Base-by-base conservation (phyloP, 2,329 filamentous ascomycete genomes). In the Penicillium sp. region DNA sequence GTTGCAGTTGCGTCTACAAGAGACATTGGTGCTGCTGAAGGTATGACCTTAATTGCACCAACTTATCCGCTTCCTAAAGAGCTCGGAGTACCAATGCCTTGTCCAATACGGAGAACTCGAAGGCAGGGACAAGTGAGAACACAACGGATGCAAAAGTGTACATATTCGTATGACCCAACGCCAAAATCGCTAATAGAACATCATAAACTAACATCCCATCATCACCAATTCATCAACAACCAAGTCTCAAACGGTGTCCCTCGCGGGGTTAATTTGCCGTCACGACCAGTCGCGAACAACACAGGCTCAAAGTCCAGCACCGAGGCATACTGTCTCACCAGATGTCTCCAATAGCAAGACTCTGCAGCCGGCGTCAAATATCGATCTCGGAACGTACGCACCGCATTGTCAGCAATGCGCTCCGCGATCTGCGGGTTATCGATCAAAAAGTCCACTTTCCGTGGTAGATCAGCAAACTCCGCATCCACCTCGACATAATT, bases 381-480 rank as follows among this genome's bases (percentile, higher is more conserved):
- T 3, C 80, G 72, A 63, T 85, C 82, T 2, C 82, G 76, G 64
- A 84, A 84, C 15, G 76, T 79, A 43, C 67, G 67, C 5, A 80
- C 76, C 3, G 75, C 76, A 64, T 84, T 83, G 31, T 78, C 71
- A 14, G 83, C 83, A 55, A 86, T 83, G 37, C 69, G 70, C 67
- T 81, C 74, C n/a, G 82, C 82, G 4, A 75, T 68, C 5, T 73
- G 64, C 0, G 76, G 76, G 58, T 83, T 71, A 53, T 75, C 71
- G 48, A 81, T 71, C 4, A 84, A 70, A 55, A 76, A 76, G 17
- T 78, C 60, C 42, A 82, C 75, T 57, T 78, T 80, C 7, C 68
- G 63, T 12, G 76, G 72, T 58, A 87, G 76, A 63, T 89, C 86
- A 41, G 82, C 83, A 71, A 86, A 90, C 67, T 84, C 80, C 5